These are phyloP conservation scores for Boletus rubescentipes DNA, from an alignment of 768 basidiomycete species.

Conservation along the genomic window DNA sequence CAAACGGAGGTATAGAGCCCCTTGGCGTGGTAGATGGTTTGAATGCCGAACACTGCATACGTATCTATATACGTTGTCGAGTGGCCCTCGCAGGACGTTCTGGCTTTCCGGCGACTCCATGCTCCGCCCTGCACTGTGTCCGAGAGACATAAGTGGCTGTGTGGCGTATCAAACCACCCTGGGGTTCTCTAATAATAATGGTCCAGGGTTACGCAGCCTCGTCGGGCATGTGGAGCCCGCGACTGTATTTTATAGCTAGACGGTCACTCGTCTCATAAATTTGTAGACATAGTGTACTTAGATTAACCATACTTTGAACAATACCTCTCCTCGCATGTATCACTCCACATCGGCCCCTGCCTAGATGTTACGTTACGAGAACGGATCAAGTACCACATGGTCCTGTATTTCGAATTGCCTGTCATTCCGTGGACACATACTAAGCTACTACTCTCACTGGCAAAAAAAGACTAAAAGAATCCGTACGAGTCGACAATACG, in stretches of 20 bases:
- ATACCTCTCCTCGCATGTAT: too few relatives aligned
- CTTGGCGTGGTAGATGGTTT: background rate
- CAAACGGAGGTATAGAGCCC: background rate
- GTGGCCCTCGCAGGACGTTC: background rate
- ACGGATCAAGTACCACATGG: background rate
- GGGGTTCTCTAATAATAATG: background rate
- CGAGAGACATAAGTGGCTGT: background rate
- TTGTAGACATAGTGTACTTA: too few relatives aligned
- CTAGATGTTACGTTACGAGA: background rate
- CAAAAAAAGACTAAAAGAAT: constrained; percentile 22
- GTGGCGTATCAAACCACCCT: background rate
- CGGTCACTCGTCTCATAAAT: too few relatives aligned
- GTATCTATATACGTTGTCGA: background rate
- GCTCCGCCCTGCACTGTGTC: too few relatives aligned
- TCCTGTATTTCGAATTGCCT: constrained; percentile 4
- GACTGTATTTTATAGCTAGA: too few relatives aligned
- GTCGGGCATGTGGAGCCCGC: background rate
- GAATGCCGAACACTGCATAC: background rate
- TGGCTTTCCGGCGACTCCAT: background rate
- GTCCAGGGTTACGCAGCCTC: background rate
- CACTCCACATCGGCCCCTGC: too few relatives aligned
- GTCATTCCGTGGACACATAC: constrained; percentile 6
- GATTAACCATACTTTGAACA: too few relatives aligned
- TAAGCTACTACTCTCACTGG: constrained; percentile 6
- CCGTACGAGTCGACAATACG: constrained; percentile 18